Base-by-base conservation (phyloP, 2,329 filamentous ascomycete species). In the Gliomastix tumulicola region DNA sequence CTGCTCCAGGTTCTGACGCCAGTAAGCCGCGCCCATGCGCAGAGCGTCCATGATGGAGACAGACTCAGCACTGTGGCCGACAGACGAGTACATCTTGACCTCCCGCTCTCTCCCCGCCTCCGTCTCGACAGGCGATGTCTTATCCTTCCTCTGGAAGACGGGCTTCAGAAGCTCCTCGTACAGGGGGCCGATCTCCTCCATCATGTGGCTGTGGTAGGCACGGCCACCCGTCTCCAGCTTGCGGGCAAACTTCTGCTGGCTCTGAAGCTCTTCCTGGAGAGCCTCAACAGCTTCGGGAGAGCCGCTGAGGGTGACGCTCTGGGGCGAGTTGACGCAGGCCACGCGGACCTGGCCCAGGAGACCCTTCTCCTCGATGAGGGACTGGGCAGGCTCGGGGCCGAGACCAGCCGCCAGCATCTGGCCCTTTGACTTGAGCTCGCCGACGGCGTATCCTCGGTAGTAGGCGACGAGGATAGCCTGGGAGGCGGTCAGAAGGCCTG, bases 121-220 rank as follows among this genome's bases (percentile, higher is more conserved):
- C 17, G n/a, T 12, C 17, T 19, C 17, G 4, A 21, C 6, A n/a
- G 17, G 32, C 3, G n/a, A 6, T 13, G 17, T 34, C 7, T 13
- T n/a, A 9, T 28, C 11, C 4, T 34, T 11, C 11, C 17, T 3
- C 10, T 28, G 25, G 53, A 44, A 40, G 49, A 18, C 39, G n/a
- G 13, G 11, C 13, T 27, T 21, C 48, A 5, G 21, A 9, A 21
- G 20, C 33, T 35, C 12, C 30, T 48, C 35, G 39, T 58, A 60
- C 4, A 37, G 22, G 3, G 25, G 28, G 10, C 49, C 50, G 10
- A 56, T 46, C 4, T 45, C 44, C 2, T 38, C 37, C 56, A 62
- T 60, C 30, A 60, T 56, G 21, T 54, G 47, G 1, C 65, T 68
- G 47, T 68, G 65, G 36, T 66, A 69, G 0, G 63, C 63, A 36